Evolutionary conservation across 345 rosid genomes (phyloP).

Genomic region (Geranium brycei): DNA sequence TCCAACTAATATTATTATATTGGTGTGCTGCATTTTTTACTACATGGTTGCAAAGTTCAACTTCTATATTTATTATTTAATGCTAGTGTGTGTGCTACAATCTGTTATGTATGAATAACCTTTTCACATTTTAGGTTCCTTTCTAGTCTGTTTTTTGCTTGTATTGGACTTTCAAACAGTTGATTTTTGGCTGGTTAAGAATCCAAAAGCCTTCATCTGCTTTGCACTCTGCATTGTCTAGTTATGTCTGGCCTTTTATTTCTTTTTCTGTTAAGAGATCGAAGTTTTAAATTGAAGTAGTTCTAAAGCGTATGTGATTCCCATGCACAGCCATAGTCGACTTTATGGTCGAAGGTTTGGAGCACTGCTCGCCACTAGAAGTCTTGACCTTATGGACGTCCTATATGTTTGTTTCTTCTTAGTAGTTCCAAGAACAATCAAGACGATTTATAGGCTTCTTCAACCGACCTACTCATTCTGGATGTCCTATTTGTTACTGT

Average conservation of each 20-base stretch:
- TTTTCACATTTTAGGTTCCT: background rate
- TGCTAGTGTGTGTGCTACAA: too few relatives aligned
- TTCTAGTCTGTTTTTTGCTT: background rate
- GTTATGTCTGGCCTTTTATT: too few relatives aligned
- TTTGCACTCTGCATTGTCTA: background rate
- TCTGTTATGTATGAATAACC: background rate
- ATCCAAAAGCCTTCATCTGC: background rate
- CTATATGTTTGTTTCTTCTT: background rate
- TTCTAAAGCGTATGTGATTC: background rate
- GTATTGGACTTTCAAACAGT: background rate
- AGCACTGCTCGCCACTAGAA: background rate
- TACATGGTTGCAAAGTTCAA: background rate
- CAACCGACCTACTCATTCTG: background rate
- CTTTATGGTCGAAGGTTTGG: background rate
- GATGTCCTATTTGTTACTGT: background rate
- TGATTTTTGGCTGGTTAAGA: background rate
- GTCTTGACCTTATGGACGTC: background rate
- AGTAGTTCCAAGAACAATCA: too few relatives aligned
- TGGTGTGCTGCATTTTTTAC: background rate
- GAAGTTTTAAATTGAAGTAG: too few relatives aligned
- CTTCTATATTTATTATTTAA: too few relatives aligned
- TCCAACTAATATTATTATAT: background rate
- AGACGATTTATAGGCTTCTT: background rate
- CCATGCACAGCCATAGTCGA: background rate
- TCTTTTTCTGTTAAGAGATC: background rate